Evolutionary conservation across 768 basidiomycete species (phyloP).

Genomic region (Lactifluus rugatus): DNA sequence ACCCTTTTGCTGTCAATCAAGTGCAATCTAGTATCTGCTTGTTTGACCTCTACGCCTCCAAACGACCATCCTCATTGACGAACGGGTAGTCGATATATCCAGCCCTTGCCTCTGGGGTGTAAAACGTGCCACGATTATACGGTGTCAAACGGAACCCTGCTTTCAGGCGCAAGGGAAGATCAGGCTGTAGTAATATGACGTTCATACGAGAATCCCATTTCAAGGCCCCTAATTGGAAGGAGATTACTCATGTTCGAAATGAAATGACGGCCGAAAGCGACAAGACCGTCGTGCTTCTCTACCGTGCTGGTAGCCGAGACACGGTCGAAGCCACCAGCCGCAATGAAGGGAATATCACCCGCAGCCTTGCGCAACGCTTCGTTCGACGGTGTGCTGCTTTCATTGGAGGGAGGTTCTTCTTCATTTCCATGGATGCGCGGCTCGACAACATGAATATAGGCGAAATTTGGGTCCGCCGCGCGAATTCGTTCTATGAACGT

Average conservation of each 20-base stretch:
- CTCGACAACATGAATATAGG: constrained; percentile 8
- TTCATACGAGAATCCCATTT: background rate
- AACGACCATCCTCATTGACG: background rate
- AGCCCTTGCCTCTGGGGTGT: background rate
- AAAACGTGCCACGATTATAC: background rate
- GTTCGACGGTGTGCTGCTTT: background rate
- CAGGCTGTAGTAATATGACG: constrained; percentile 1
- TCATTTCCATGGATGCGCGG: background rate
- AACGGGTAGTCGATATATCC: background rate
- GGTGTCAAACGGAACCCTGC: background rate
- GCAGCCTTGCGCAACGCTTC: background rate
- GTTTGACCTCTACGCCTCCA: background rate
- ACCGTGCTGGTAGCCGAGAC: background rate
- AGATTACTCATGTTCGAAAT: constrained; percentile 5
- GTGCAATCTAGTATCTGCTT: background rate
- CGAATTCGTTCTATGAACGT: background rate
- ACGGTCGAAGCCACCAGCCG: constrained; percentile 5
- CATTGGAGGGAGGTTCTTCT: too few species aligned
- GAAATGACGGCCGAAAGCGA: constrained; percentile 11
- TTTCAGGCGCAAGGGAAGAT: constrained; percentile 15
- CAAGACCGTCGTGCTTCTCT: constrained; percentile 4
- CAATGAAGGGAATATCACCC: constrained; percentile 1
- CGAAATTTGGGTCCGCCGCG: background rate
- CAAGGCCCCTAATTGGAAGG: background rate
- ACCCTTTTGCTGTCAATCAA: too few species aligned